These are phyloP conservation scores for Recurvomyces mirabilis DNA, from an alignment of 495 filamentous ascomycete species.

Conservation along the genomic window DNA sequence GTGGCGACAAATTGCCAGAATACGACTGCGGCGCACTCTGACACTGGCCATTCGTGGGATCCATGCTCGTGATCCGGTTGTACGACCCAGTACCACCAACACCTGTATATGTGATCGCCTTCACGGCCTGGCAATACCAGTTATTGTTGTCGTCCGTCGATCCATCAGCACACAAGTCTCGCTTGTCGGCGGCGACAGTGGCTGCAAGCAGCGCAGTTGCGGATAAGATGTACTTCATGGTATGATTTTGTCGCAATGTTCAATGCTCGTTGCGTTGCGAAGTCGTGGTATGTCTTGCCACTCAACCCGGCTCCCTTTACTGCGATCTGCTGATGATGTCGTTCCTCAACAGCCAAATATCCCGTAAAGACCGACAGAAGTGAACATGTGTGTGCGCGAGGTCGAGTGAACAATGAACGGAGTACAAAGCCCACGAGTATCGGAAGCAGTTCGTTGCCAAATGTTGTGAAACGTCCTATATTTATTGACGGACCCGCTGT, in stretches of 20 bases:
- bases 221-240: conserved; percentile 13
- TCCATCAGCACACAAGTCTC: conserved; percentile 20
- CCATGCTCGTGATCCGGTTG: conserved; percentile 47
- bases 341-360: no score
- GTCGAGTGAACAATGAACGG: no score
- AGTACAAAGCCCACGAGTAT: no score
- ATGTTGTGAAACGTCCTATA: neutral
- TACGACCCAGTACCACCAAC: conserved; percentile 48
- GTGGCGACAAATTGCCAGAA: conserved; percentile 48
- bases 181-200: conserved; percentile 9
- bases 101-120: conserved; percentile 47
- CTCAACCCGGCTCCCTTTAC: no score
- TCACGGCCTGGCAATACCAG: conserved; percentile 49
- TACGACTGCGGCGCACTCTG: conserved; percentile 36
- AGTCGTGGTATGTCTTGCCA: neutral
- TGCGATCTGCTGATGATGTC: no score
- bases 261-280: no score
- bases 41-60: conserved; percentile 44
- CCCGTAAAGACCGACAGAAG: no score
- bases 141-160: conserved; percentile 26
- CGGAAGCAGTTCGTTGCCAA: neutral
- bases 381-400: no score
- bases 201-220: conserved; percentile 22
- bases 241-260: neutral
- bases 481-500: neutral